Percentiles rank a stretch among this genome's conserved stretches.
phyloP scores from a whole-genome alignment of 805 yeast genomes.

The Lipomyces chichibuensis region DNA sequence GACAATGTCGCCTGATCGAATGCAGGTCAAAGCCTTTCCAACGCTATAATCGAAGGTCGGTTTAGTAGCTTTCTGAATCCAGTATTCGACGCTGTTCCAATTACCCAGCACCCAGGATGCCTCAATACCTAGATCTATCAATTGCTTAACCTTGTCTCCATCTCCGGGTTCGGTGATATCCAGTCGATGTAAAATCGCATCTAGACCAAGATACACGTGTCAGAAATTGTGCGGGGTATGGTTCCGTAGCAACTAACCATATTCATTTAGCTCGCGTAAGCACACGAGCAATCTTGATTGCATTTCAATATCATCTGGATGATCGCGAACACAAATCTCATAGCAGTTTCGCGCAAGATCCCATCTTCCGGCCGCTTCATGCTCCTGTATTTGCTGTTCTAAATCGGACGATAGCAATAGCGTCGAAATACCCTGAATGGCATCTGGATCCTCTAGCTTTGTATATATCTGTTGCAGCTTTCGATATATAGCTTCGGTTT shows the following conservation, averaged over 20 bases:
- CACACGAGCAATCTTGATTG: conserved; percentile 69
- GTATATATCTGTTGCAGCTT: conserved; percentile 78
- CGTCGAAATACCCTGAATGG: conserved; percentile 82
- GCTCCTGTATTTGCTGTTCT: conserved; percentile 74
- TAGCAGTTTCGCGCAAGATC: conserved; percentile 83
- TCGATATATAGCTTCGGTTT: conserved; percentile 39
- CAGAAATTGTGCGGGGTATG: background rate
- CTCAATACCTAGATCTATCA: conserved; percentile 71
- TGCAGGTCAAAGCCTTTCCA: conserved; percentile 62
- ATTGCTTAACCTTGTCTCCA: conserved; percentile 52
- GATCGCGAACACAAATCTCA: conserved; percentile 53
- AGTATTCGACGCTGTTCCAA: conserved; percentile 52
- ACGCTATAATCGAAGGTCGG: conserved; percentile 60
- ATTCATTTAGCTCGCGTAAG: conserved; percentile 73
- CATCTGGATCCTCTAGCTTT: conserved; percentile 84
- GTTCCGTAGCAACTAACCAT: conserved; percentile 52
- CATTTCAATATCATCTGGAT: conserved; percentile 38
- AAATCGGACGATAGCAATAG: conserved; percentile 65
- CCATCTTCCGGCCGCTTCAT: conserved; percentile 87
- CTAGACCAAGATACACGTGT: conserved; percentile 1
- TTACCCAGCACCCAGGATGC: conserved; percentile 73
- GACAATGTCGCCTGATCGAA: conserved; percentile 45
- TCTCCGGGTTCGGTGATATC: conserved; percentile 40
- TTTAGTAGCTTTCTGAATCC: conserved; percentile 62
- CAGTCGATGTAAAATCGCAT: conserved; percentile 54